Conservation (phyloP, 768 basidiomycete species). For the Mycena venus region DNA sequence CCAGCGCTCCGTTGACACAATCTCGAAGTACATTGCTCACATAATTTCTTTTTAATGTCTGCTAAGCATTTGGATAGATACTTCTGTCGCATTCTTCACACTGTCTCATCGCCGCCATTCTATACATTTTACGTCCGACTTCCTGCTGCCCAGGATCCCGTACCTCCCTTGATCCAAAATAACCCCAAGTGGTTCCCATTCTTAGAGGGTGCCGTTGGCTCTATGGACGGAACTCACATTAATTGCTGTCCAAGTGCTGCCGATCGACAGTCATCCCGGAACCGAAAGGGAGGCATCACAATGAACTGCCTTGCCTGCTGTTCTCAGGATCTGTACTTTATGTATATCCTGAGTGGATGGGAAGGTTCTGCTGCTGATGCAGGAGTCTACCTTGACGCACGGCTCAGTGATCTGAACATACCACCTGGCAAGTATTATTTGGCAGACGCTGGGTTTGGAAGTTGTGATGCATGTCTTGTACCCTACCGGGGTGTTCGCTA, state of each 20-base stretch:
- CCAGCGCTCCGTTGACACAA: slow-evolving; percentile 26
- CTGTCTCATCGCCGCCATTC: slow-evolving; percentile 31
- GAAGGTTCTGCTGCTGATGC: slow-evolving; percentile 40
- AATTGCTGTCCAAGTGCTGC: slow-evolving; percentile 31
- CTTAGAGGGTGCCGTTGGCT: slow-evolving; percentile 45
- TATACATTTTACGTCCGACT: slow-evolving; percentile 41
- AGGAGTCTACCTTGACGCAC: slow-evolving; percentile 28
- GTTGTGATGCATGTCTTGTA: slow-evolving; percentile 34
- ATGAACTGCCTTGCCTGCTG: slow-evolving; percentile 45
- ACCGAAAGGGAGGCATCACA: slow-evolving; percentile 42
- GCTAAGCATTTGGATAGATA: neutral
- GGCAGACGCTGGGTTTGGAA: slow-evolving; percentile 32
- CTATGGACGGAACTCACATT: slow-evolving; percentile 53
- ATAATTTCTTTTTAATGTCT: neutral
- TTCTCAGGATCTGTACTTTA: slow-evolving; percentile 37
- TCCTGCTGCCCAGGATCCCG: slow-evolving; percentile 20
- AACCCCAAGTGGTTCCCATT: slow-evolving; percentile 49
- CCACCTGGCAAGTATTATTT: slow-evolving; percentile 37
- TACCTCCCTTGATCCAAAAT: slow-evolving; percentile 39
- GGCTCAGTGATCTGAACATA: slow-evolving; percentile 6
- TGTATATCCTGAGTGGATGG: slow-evolving; percentile 40
- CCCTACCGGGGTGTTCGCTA: slow-evolving; percentile 40
- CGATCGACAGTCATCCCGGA: slow-evolving; percentile 26
- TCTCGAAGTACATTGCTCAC: slow-evolving; percentile 21
- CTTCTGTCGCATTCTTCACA: neutral